Evolutionary conservation across 495 filamentous ascomycete species (phyloP).

Genomic region (Tetracladium marchalianum): DNA sequence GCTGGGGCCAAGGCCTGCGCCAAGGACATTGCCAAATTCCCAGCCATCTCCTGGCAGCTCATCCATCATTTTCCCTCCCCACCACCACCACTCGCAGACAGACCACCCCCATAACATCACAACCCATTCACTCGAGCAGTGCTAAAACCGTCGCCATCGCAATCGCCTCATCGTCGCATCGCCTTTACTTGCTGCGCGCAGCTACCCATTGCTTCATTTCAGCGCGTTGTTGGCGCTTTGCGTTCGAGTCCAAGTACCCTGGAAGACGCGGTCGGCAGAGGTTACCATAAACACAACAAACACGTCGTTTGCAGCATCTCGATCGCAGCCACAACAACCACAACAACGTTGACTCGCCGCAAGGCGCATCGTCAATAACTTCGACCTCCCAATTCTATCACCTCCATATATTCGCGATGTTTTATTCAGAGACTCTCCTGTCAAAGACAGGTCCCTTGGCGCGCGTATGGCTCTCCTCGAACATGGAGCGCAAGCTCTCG

Average conservation of each 20-base stretch:
- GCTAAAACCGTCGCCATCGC: background rate
- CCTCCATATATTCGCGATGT: constrained; percentile 49
- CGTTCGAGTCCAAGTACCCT: background rate
- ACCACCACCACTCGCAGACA: constrained; percentile 8
- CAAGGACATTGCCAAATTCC: background rate
- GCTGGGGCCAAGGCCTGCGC: background rate
- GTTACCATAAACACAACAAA: constrained; percentile 22
- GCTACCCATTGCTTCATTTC: too few species aligned
- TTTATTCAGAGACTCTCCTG: constrained; percentile 93
- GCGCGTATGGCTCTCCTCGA: constrained; percentile 95
- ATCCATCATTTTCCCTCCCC: background rate
- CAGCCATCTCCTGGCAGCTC: constrained; percentile 1
- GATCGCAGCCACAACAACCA: constrained; percentile 4
- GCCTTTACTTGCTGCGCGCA: background rate
- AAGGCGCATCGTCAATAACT: constrained; percentile 17
- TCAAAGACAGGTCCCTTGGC: constrained; percentile 95
- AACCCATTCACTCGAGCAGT: background rate
- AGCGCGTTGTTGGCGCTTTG: background rate
- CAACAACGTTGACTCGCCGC: constrained; percentile 12
- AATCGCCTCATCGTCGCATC: background rate
- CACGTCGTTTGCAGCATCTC: constrained; percentile 29
- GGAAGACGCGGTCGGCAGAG: background rate
- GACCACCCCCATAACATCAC: constrained; percentile 13
- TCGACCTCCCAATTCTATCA: background rate
- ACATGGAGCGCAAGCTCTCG: constrained; percentile 92